Evolutionary conservation across 495 filamentous ascomycete species (phyloP).

Genomic region (Penicillium manginii): DNA sequence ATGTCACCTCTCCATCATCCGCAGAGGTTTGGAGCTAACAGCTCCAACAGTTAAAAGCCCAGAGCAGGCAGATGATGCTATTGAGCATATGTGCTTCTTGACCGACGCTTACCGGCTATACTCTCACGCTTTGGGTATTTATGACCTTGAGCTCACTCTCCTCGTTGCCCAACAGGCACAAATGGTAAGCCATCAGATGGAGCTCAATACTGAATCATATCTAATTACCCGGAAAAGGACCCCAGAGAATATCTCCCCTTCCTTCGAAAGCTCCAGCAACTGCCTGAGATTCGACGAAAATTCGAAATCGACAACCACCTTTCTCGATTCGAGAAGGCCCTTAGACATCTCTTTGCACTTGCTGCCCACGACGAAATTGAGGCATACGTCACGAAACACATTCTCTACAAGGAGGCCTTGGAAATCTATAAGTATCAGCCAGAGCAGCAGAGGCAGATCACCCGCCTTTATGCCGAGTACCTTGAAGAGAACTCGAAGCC

Average conservation of each 20-base stretch:
- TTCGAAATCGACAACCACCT: constrained; percentile 91
- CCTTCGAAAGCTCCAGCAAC: constrained; percentile 79
- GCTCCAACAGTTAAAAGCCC: constrained; percentile 55
- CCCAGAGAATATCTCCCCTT: constrained; percentile 96
- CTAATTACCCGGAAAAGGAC: constrained; percentile 50
- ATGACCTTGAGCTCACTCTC: constrained; percentile 86
- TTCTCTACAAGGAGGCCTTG: constrained; percentile 76
- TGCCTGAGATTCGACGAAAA: constrained; percentile 66
- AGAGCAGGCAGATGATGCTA: constrained; percentile 75
- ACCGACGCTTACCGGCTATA: constrained; percentile 93
- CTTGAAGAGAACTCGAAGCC: constrained; percentile 74
- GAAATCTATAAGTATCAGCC: constrained; percentile 82
- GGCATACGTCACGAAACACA: constrained; percentile 74
- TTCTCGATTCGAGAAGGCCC: constrained; percentile 71
- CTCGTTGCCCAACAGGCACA: constrained; percentile 95
- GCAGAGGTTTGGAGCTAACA: constrained; percentile 19
- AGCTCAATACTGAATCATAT: background rate
- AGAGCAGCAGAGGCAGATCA: constrained; percentile 62
- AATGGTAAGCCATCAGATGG: constrained; percentile 52
- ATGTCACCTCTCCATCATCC: constrained; percentile 13
- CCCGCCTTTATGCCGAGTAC: constrained; percentile 74
- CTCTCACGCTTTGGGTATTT: constrained; percentile 85
- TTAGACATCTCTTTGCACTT: constrained; percentile 71
- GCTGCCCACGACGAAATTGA: constrained; percentile 73
- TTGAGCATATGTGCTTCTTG: constrained; percentile 96